Conservation (phyloP, 495 filamentous ascomycete genomes). For the Aspergillus nanangensis region DNA sequence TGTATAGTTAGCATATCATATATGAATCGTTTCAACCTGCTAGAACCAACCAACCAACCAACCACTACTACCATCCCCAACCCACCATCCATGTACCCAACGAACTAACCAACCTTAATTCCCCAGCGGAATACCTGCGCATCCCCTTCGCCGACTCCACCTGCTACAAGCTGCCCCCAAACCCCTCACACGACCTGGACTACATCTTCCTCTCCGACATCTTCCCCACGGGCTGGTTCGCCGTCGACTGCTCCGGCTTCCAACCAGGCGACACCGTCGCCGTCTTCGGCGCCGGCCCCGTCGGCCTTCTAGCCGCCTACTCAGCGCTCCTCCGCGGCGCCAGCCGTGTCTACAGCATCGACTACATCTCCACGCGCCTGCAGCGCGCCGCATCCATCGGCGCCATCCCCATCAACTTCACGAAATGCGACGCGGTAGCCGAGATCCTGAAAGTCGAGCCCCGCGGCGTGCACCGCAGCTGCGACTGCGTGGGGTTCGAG, state of each 20-base stretch:
- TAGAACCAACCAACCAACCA: no score
- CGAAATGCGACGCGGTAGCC: constrained; percentile 6
- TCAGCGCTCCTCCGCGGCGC: constrained; percentile 44
- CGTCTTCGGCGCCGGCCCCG: constrained; percentile 15
- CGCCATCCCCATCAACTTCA: constrained; percentile 13
- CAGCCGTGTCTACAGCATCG: constrained; percentile 10
- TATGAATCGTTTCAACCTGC: no score
- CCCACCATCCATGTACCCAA: no score
- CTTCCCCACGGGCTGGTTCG: constrained; percentile 6
- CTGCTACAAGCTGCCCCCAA: background rate
- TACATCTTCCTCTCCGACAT: constrained; percentile 6
- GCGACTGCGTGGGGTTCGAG: constrained; percentile 15
- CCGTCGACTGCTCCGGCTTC: constrained; percentile 1
- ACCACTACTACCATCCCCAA: no score
- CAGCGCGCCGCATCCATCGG: constrained; percentile 8
- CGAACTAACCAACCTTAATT: no score
- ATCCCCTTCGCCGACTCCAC: constrained; percentile 6
- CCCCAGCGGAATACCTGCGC: constrained; percentile 11
- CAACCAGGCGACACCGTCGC: constrained; percentile 7
- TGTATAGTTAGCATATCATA: no score
- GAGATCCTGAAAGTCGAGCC: constrained; percentile 10
- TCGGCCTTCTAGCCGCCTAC: constrained; percentile 51
- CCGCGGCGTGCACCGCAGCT: constrained; percentile 6
- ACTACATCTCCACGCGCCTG: constrained; percentile 9
- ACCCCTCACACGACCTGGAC: constrained; percentile 2